Evolutionary conservation across 495 filamentous ascomycete genomes (phyloP), one percentile per base, ranked within the genome.

Genomic region (Penicillium daleae): DNA sequence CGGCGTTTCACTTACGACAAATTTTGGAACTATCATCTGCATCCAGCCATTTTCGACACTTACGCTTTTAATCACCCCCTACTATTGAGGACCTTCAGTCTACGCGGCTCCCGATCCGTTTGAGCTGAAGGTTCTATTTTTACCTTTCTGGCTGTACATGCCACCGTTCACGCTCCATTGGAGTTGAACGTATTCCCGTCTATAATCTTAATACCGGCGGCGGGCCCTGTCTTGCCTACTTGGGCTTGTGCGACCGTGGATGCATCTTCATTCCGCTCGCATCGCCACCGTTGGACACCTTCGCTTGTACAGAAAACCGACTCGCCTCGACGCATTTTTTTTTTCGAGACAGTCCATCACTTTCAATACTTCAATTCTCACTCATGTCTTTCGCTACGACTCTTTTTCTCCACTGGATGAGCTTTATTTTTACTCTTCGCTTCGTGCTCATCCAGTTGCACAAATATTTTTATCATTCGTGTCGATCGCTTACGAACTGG

Each of bases 401-500:
- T 26, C 2, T 51, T 62, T 74, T 75, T 65, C 68, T 63, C 52
- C 46, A 66, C 69, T 72, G 72, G 69, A 66, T 74, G 73, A 70
- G 77, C 75, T 60, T 64, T 67, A 64, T 66, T 66, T 65, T 62
- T 61, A 60, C 33, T 57, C 26, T 67, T 74, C 65, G 65, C 68
- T 72, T 73, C 65, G 54, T 56, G 70, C 75, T 76, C 75, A 73
- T 67, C 65, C 67, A 68, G 69, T 55, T 78, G 73, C 69, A 79
- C 73, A 77, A 70, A 69, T 54, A 66, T 73, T 71, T 59, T 69
- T 70, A 70, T 66, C 66, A 74, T 80, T 78, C 77, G 63, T 78
- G 79, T 82, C 79, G 66, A 74, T 82, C 79, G 76, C 74, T 82
- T 75, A 77, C 68, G 66, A 56, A 65, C 64, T 69, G 79, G 77